A percentile compares a stretch with the other conserved stretches of the same genome.
phyloP scores from a whole-genome alignment of 208 protist genomes.

The Wallacemonas collosoma region DNA sequence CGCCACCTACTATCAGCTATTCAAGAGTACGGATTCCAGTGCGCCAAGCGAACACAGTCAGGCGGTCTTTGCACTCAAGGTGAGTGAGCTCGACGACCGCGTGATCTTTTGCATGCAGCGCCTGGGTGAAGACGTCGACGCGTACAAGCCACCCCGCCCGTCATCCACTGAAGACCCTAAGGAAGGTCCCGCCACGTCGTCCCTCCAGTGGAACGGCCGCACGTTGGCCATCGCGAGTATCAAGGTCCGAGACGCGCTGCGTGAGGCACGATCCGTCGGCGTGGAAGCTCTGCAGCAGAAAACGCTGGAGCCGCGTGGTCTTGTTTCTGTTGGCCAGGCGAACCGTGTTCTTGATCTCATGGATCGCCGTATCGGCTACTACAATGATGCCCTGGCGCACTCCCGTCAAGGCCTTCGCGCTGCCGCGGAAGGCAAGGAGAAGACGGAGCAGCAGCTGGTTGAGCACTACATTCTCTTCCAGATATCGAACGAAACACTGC shows the following conservation, averaged over 20 bases:
- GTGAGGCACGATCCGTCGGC: slow-evolving; percentile 59
- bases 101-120: slow-evolving; percentile 85
- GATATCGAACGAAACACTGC: slow-evolving; percentile 64
- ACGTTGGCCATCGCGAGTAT: slow-evolving; percentile 66
- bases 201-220: slow-evolving; percentile 77
- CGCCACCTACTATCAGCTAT: slow-evolving; percentile 47
- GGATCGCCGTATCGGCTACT: slow-evolving; percentile 77
- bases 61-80: slow-evolving; percentile 53
- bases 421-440: slow-evolving; percentile 44
- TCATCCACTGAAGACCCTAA: background rate
- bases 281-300: slow-evolving; percentile 51
- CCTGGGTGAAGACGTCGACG: slow-evolving; percentile 56
- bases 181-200: slow-evolving; percentile 26
- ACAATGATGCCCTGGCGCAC: slow-evolving; percentile 84
- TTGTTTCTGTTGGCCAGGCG: slow-evolving; percentile 61
- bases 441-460: slow-evolving; percentile 73
- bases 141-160: slow-evolving; percentile 39
- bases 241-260: slow-evolving; percentile 82
- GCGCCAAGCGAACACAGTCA: slow-evolving; percentile 28
- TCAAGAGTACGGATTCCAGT: slow-evolving; percentile 7
- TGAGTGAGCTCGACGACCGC: slow-evolving; percentile 83
- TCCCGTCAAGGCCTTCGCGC: slow-evolving; percentile 71
- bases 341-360: slow-evolving; percentile 79
- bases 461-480: slow-evolving; percentile 85
- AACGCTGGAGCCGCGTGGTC: slow-evolving; percentile 41